Base-by-base conservation (phyloP, 2,329 filamentous ascomycete species). In the Ophiocordyceps polyrhachis-furcata region DNA sequence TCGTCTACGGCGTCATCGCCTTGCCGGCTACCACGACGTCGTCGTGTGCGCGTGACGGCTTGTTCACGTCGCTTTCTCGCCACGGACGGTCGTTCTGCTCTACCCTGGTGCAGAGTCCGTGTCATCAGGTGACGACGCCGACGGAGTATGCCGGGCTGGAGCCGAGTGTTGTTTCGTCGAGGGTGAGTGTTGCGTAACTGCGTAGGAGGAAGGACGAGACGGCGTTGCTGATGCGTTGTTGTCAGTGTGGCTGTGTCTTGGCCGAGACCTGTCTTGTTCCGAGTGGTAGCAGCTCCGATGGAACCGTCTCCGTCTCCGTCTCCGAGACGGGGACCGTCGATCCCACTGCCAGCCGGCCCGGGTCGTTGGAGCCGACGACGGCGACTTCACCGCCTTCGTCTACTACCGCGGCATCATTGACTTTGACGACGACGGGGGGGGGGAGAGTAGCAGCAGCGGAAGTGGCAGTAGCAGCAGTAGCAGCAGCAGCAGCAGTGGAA, bases 1-100 rank as follows among this genome's bases (percentile, higher is more conserved):
- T 47, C 29, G 14, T 43, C 5, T 25, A 14, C 29, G 41, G 29
- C 15, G 42, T 17, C 40, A 13, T 40, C 32, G 48, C 45, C 19
- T 23, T 50, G 31, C 47, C 49, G 12, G 50, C 49, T 3, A 38
- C 19, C 7, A 44, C 21, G 21, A 4, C 21, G 21, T 23, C 21
- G 21, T 23, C 21, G 0, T 62, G 59, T 44, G 50, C 51, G 1
- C 51, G 46, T 3, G 58, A 62, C 43, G 47, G 49, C 4, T 52
- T 62, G 11, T 62, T 58, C 44, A 55, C 53, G 1, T 59, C 58
- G 1, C 52, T 62, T 8, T 40, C 49, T 6, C 44, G 46, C 21
- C 47, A 56, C n/a, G 57, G 55, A 1, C 45, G 47, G 23, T 44
- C 49, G 0, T 62, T 59, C 29, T 62, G 59, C 44, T 56, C 54